phyloP scores from a whole-genome alignment of 768 basidiomycete species.

The Cystofilobasidium macerans region DNA sequence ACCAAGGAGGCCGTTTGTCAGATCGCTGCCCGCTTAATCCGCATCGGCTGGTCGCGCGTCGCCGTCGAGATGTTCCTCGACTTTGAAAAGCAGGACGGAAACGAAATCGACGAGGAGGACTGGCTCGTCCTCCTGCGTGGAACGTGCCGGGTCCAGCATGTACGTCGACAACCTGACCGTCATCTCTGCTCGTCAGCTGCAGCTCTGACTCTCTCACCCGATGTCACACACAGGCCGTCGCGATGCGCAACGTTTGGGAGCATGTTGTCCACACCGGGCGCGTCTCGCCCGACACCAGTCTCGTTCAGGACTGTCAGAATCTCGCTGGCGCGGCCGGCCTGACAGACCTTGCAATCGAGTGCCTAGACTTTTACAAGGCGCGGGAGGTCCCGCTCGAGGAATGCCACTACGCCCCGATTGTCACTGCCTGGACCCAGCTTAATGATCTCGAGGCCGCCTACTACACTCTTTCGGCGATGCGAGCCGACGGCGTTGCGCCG shows the following conservation, averaged over 20 bases:
- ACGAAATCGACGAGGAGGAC: conserved; percentile 2
- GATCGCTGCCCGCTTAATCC: conserved; percentile 10
- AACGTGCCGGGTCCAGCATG: conserved; percentile 5
- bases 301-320: conserved; percentile 15
- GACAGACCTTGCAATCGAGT: conserved; percentile 11
- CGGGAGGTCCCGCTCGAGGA: not conserved
- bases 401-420: conserved; percentile 15
- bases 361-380: conserved; percentile 2
- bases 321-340: conserved; percentile 15
- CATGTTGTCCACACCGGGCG: conserved; percentile 13
- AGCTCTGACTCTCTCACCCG: too few relatives aligned
- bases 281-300: conserved; percentile 16
- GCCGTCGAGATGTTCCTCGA: conserved; percentile 20
- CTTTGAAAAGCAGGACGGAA: conserved; percentile 2
- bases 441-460: conserved; percentile 22
- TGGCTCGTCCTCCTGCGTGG: conserved; percentile 15
- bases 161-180: not conserved
- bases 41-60: conserved; percentile 14
- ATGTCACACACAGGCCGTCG: not conserved
- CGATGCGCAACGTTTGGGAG: conserved; percentile 13
- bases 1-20: conserved; percentile 17
- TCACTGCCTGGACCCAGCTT: conserved; percentile 6
- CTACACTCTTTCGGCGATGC: conserved; percentile 8
- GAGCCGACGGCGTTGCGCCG: conserved; percentile 7
- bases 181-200: too few relatives aligned